Evolutionary conservation across 2,329 filamentous ascomycete species (phyloP).

Genomic region (Xylaria sp.): DNA sequence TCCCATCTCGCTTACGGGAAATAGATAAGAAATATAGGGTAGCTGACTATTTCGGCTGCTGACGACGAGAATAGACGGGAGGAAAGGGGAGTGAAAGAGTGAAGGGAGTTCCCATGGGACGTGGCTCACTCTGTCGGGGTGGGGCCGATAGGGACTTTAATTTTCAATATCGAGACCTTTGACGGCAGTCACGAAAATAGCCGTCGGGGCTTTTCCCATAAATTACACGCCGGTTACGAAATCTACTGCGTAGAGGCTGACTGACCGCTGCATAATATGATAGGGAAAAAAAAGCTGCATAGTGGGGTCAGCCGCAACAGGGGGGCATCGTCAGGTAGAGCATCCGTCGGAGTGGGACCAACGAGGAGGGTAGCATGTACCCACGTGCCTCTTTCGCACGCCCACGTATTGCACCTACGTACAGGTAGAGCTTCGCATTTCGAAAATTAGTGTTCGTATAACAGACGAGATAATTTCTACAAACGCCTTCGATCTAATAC

Average conservation of each 20-base stretch:
- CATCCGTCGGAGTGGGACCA: background rate
- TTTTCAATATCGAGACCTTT: background rate
- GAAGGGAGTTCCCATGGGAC: background rate
- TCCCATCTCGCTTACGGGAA: conserved; percentile 41
- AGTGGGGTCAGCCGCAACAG: background rate
- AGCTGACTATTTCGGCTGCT: background rate
- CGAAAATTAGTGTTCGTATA: too few species aligned
- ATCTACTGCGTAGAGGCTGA: background rate
- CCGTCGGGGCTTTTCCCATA: too few species aligned
- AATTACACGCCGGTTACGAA: background rate
- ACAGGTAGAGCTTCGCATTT: too few species aligned
- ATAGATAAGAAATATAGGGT: background rate
- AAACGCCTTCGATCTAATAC: too few species aligned
- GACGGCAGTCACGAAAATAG: background rate
- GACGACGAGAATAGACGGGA: background rate
- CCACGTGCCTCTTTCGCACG: background rate
- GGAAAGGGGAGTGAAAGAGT: background rate
- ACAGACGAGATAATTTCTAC: too few species aligned
- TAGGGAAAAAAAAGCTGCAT: background rate
- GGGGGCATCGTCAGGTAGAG: background rate
- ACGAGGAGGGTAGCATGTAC: background rate
- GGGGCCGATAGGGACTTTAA: background rate
- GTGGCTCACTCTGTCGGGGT: background rate
- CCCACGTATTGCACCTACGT: background rate
- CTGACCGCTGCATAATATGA: background rate